A percentile compares a stretch with the other conserved stretches of the same genome.
phyloP scores from a whole-genome alignment of 148 eudicot genomes.

The Linanthus parryae region DNA sequence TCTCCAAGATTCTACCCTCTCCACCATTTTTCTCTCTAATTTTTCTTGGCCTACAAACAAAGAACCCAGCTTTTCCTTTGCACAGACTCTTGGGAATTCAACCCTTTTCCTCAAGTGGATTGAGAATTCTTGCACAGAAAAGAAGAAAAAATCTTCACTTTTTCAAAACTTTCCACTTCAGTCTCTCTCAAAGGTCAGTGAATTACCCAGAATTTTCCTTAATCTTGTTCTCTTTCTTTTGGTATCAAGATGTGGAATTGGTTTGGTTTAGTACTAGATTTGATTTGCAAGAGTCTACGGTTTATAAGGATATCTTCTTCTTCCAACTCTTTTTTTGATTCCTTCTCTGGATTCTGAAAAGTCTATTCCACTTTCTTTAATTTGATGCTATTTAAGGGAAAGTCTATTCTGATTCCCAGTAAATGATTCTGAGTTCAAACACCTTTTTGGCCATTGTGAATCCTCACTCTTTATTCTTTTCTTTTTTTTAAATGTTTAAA shows the following conservation, averaged over 20 bases:
- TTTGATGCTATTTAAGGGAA: slow-evolving; percentile 14
- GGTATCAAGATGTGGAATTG: too few species aligned
- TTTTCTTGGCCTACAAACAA: background rate
- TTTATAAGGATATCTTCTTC: background rate
- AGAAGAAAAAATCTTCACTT: too few species aligned
- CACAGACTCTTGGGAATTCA: too few species aligned
- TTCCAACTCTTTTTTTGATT: slow-evolving; percentile 4
- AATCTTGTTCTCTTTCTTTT: too few species aligned
- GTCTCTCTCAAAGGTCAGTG: too few species aligned
- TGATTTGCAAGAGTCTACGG: background rate
- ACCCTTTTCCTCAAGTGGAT: too few species aligned
- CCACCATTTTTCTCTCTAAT: background rate
- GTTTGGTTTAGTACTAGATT: background rate
- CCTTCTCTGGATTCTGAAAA: slow-evolving; percentile 11
- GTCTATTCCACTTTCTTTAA: slow-evolving; percentile 9
- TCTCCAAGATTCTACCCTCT: too few species aligned
- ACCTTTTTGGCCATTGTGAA: background rate
- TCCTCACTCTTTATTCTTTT: background rate
- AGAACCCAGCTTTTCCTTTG: background rate
- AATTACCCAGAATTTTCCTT: too few species aligned
- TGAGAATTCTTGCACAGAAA: too few species aligned
- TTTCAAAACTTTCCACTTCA: too few species aligned
- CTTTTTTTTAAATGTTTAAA: too few species aligned
- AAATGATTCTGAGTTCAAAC: slow-evolving; percentile 9
- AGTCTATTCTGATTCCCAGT: slow-evolving; percentile 24